Conservation (phyloP, 73 alveolate genomes). For the Paramecium sonneborni region DNA sequence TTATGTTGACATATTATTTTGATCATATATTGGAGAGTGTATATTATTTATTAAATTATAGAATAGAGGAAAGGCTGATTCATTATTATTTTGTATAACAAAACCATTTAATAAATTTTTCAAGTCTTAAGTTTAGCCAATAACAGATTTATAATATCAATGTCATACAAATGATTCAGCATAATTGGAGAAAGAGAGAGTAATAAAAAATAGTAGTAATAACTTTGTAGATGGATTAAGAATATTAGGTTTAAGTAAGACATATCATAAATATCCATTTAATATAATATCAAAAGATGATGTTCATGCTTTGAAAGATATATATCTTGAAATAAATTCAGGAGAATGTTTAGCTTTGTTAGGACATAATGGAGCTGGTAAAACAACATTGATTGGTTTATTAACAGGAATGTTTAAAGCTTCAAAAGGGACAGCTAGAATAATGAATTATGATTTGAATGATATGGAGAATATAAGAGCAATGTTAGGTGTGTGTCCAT, state of each 20-base stretch:
- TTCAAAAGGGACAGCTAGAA: slow-evolving; percentile 78
- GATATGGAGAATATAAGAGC: slow-evolving; percentile 79
- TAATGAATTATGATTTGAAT: slow-evolving; percentile 76
- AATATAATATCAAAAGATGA: slow-evolving; percentile 55
- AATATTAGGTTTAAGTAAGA: slow-evolving; percentile 65
- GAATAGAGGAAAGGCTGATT: slow-evolving; percentile 71
- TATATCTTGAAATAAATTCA: slow-evolving; percentile 60
- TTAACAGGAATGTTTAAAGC: slow-evolving; percentile 83
- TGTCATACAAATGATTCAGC: slow-evolving; percentile 41
- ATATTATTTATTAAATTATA: background rate
- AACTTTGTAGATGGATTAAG: slow-evolving; percentile 62
- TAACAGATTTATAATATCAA: background rate
- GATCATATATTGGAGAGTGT: slow-evolving; percentile 68
- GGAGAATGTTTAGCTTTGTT: slow-evolving; percentile 77
- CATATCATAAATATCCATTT: slow-evolving; percentile 60
- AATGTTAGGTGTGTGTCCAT: slow-evolving; percentile 87
- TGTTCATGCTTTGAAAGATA: slow-evolving; percentile 66
- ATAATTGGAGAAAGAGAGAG: slow-evolving; percentile 54
- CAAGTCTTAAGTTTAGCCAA: background rate
- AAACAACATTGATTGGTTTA: slow-evolving; percentile 79
- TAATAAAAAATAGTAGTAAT: slow-evolving; percentile 36
- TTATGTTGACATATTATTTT: slow-evolving; percentile 65
- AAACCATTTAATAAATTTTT: background rate
- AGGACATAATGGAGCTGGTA: slow-evolving; percentile 96
- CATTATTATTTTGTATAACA: slow-evolving; percentile 58